Evolutionary conservation across 1,284 basidiomycete species (phyloP).

Genomic region (Boletus chippewaensis): DNA sequence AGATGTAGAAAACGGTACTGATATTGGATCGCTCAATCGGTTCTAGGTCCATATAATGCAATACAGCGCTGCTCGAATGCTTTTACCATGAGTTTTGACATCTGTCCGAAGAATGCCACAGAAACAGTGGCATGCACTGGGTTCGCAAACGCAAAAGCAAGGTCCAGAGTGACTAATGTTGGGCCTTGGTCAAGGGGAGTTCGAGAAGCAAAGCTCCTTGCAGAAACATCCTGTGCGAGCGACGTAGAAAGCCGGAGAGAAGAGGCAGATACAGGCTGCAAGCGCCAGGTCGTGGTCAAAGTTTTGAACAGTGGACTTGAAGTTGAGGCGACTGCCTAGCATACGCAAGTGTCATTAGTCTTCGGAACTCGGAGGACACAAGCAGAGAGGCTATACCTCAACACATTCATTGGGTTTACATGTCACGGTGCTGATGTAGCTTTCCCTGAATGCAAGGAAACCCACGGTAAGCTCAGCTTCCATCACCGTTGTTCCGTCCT

Average conservation of each 20-base stretch:
- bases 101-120: slow-evolving; percentile 77
- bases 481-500: slow-evolving; percentile 46
- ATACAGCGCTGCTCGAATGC: slow-evolving; percentile 85
- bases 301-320: slow-evolving; percentile 83
- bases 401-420: slow-evolving; percentile 74
- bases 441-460: slow-evolving; percentile 83
- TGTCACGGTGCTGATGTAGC: slow-evolving; percentile 81
- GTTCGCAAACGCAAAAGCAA: slow-evolving; percentile 83
- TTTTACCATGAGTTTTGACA: slow-evolving; percentile 84
- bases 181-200: slow-evolving; percentile 34
- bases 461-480: slow-evolving; percentile 86
- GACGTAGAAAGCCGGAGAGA: slow-evolving; percentile 38
- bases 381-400: slow-evolving; percentile 38
- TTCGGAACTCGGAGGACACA: neutral
- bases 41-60: slow-evolving; percentile 53
- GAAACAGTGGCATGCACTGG: slow-evolving; percentile 82
- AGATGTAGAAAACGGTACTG: neutral
- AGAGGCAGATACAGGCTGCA: slow-evolving; percentile 49
- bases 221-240: slow-evolving; percentile 4
- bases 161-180: slow-evolving; percentile 74
- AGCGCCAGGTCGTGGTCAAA: slow-evolving; percentile 78
- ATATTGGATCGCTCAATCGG: slow-evolving; percentile 8
- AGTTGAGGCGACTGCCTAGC: slow-evolving; percentile 69
- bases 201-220: slow-evolving; percentile 2
- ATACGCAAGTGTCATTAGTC: slow-evolving; percentile 2